Evolutionary conservation across 768 basidiomycete species (phyloP).

Genomic region (Phaffia tasmanica): DNA sequence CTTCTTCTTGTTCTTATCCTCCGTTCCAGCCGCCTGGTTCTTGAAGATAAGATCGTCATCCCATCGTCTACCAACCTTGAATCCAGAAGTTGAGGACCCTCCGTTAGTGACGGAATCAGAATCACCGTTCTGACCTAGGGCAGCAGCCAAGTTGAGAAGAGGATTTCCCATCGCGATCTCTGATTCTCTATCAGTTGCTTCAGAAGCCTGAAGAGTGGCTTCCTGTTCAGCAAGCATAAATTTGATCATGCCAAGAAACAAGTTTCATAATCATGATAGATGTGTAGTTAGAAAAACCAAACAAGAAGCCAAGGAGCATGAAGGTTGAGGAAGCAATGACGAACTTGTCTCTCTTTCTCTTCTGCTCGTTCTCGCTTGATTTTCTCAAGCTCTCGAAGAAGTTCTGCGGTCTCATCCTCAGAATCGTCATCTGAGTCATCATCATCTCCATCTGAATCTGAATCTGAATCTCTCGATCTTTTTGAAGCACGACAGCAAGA

Average conservation of each 20-base stretch:
- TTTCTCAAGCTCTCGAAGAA: conserved; percentile 93
- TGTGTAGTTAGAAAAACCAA: neutral
- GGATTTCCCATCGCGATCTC: conserved; percentile 83
- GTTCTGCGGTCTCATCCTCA: conserved; percentile 85
- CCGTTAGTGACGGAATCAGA: conserved; percentile 54
- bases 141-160: conserved; percentile 77
- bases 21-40: conserved; percentile 71
- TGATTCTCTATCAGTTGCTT: conserved; percentile 50
- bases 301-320: neutral
- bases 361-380: conserved; percentile 92
- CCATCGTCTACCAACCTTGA: conserved; percentile 87
- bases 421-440: conserved; percentile 52
- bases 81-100: conserved; percentile 54
- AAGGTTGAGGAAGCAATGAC: conserved; percentile 20
- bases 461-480: neutral
- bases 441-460: conserved; percentile 44
- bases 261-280: neutral
- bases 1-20: conserved; percentile 50
- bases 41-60: conserved; percentile 98
- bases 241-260: neutral
- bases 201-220: neutral
- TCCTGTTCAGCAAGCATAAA: neutral
- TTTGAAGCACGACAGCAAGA: neutral
- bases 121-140: conserved; percentile 59
- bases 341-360: conserved; percentile 59